These are phyloP conservation scores for Teratosphaeria viscida DNA, from an alignment of 2,329 filamentous ascomycete genomes.

Conservation along the genomic window DNA sequence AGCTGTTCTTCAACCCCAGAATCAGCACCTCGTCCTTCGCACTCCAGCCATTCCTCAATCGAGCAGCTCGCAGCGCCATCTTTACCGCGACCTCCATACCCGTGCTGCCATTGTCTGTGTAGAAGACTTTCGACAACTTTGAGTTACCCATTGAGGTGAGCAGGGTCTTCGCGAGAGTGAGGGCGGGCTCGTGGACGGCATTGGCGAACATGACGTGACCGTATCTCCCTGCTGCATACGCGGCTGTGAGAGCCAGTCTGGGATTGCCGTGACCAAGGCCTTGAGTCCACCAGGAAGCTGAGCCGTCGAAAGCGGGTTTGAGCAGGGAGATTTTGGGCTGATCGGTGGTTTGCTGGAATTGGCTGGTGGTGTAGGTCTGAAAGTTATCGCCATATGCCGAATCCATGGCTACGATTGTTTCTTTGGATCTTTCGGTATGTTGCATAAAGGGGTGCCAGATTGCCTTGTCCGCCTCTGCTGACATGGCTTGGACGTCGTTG, in stretches of 20 bases:
- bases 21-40: constrained; percentile 45
- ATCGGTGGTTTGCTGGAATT: constrained; percentile 17
- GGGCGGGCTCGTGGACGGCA: constrained; percentile 66
- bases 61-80: constrained; percentile 61
- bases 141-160: constrained; percentile 51
- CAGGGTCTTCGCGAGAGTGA: constrained; percentile 56
- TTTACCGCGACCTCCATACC: constrained; percentile 77
- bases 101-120: constrained; percentile 74
- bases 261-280: constrained; percentile 73
- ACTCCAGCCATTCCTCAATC: constrained; percentile 5
- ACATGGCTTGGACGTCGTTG: constrained; percentile 50
- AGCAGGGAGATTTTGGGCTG: constrained; percentile 6
- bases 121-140: constrained; percentile 63
- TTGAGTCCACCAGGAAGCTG: constrained; percentile 87
- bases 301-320: constrained; percentile 63
- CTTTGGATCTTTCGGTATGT: constrained; percentile 51
- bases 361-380: constrained; percentile 42
- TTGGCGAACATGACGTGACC: constrained; percentile 84
- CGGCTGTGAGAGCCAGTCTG: constrained; percentile 59
- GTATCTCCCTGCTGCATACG: constrained; percentile 72
- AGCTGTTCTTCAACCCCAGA: constrained; percentile 66
- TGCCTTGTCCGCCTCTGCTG: constrained; percentile 46
- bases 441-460: constrained; percentile 90
- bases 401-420: constrained; percentile 64
- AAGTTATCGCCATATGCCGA: constrained; percentile 73